phyloP scores from a whole-genome alignment of 1,139 yeast species.

The Magnusiomyces sp. region DNA sequence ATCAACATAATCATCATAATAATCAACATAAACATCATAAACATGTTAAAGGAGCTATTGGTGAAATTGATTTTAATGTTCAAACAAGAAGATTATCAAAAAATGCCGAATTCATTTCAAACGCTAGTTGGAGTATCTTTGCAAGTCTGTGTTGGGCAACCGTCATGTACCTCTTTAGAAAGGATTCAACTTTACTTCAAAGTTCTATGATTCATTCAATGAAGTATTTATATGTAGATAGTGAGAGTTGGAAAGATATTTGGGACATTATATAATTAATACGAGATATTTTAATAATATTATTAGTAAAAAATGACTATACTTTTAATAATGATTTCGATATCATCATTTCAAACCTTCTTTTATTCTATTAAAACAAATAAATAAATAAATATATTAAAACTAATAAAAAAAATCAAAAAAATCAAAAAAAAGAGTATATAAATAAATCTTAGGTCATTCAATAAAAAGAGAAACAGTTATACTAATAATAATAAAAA shows the following conservation, averaged over 20 bases:
- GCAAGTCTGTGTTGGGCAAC: conserved; percentile 70
- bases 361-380: no score
- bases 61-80: not conserved
- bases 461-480: no score
- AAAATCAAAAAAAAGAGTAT: no score
- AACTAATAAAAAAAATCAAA: no score
- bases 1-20: not conserved
- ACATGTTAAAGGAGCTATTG: conserved; percentile 4
- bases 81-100: conserved; percentile 1
- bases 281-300: not conserved
- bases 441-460: no score
- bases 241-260: conserved; percentile 31
- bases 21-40: not conserved
- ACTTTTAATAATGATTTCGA: no score
- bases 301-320: not conserved
- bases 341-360: no score
- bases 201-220: conserved; percentile 60
- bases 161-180: conserved; percentile 63
- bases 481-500: no score
- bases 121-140: conserved; percentile 51
- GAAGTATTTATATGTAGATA: conserved; percentile 59
- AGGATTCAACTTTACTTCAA: conserved; percentile 57
- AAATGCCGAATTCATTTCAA: conserved; percentile 14
- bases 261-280: conserved; percentile 22
- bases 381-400: no score